Evolutionary conservation across 352 stramenopile genomes (phyloP), one percentile per base, ranked within the genome.

Genomic region (Pythium graminicola): DNA sequence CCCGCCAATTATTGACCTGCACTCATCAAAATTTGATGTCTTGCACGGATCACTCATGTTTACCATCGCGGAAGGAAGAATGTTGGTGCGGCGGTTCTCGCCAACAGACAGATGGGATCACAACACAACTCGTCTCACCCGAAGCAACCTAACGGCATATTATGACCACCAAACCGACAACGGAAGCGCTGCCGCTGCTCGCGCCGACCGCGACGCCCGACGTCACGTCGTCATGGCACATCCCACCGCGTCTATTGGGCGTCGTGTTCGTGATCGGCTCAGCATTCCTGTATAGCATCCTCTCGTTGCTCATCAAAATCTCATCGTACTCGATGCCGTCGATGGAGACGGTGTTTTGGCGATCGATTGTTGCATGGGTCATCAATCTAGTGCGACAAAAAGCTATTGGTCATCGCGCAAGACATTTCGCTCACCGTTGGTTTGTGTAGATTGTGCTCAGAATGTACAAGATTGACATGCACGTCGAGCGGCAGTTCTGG

Each of bases 281-380:
- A 26, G 74, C 76, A 11, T 65, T 87, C 48, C 65, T 76, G 36
- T 72, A 72, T 51, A 87, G 76, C 35, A 65, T 81, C 48, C 73
- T 86, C 47, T 70, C 73, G 20, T 69, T 64, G 13, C 63, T 85
- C 17, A 65, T 81, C 61, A 84, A 86, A 51, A 73, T 72, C 29
- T 64, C 64, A 32, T 61, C 65, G 9, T 62, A 70, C 31, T 69
- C 67, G n/a, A 64, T 89, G 53, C 61, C 73, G 29, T 66, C 69
- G 13, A 77, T 85, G 54, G 76, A 89, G 53, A 75, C 62, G 17
- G 60, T 87, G 40, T 89, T 86, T 52, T 89, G 76, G 76, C 73
- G 72, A 11, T 79, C 70, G 6, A 51, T 78, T 31, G 65, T 81
- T 11, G 73, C 73, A 10, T 83, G 62, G 69, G 4, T 84, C 10